phyloP scores from a whole-genome alignment of 768 basidiomycete genomes.

The Lactarius vividus region DNA sequence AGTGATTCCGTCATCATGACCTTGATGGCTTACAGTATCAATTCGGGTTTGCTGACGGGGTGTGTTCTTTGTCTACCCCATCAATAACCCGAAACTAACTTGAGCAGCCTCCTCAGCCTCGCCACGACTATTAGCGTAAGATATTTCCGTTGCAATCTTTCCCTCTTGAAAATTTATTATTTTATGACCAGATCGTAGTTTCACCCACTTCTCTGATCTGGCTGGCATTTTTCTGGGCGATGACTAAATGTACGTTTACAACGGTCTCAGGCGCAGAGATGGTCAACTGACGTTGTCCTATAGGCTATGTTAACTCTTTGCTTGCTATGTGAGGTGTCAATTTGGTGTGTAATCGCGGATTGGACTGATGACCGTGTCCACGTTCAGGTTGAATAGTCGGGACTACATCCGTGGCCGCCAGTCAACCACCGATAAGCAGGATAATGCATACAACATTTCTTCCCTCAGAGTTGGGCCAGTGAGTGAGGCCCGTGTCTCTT shows the following conservation, averaged over 20 bases:
- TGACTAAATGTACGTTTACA: constrained; percentile 45
- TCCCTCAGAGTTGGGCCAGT: background rate
- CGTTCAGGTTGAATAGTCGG: constrained; percentile 18
- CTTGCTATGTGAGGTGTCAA: constrained; percentile 44
- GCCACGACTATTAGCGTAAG: constrained; percentile 26
- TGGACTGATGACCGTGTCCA: background rate
- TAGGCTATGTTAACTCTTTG: constrained; percentile 54
- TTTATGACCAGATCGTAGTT: constrained; percentile 20
- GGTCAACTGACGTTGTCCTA: constrained; percentile 7
- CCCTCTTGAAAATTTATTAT: background rate
- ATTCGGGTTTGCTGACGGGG: constrained; percentile 32
- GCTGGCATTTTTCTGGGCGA: constrained; percentile 50
- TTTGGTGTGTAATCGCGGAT: background rate
- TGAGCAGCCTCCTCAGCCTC: constrained; percentile 27
- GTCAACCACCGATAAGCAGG: background rate
- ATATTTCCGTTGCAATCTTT: background rate
- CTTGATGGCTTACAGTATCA: constrained; percentile 32
- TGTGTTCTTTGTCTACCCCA: constrained; percentile 4
- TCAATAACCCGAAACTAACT: background rate
- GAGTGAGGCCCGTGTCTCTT: background rate
- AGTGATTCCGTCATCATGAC: constrained; percentile 32
- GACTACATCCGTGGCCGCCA: background rate
- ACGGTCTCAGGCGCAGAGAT: background rate
- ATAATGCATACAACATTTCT: background rate
- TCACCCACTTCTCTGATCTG: constrained; percentile 49